phyloP scores from a whole-genome alignment of 2,329 filamentous ascomycete species.

The Scortechinia acanthostroma region DNA sequence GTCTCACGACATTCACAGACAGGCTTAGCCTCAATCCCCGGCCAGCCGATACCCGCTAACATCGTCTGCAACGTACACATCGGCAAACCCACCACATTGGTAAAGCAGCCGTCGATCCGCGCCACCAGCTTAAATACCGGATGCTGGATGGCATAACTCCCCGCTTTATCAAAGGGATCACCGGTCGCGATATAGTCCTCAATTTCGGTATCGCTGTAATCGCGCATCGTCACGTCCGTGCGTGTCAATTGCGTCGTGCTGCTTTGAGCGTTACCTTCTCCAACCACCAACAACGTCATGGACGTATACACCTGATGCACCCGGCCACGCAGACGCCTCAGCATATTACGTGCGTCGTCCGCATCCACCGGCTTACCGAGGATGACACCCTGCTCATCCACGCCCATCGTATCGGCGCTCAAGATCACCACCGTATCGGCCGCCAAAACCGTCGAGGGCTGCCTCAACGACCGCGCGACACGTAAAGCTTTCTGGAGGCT shows the following conservation, averaged over 20 bases:
- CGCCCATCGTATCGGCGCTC: not conserved
- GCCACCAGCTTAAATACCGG: not conserved
- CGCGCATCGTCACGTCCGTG: not conserved
- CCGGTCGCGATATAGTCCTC: not conserved
- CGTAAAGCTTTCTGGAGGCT: not conserved
- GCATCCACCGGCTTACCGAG: not conserved
- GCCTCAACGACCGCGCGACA: not conserved
- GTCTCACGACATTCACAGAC: too few relatives aligned
- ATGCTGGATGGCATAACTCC: not conserved
- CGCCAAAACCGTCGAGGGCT: not conserved
- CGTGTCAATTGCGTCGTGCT: not conserved
- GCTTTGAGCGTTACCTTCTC: not conserved
- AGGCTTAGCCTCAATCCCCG: too few relatives aligned
- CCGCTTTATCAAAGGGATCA: not conserved
- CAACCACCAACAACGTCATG: not conserved
- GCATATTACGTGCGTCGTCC: not conserved
- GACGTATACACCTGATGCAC: not conserved
- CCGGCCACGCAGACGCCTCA: not conserved
- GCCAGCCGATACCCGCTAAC: too few relatives aligned
- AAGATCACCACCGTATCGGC: not conserved
- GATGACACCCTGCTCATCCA: too few relatives aligned
- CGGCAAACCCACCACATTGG: not conserved
- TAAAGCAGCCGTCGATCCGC: not conserved
- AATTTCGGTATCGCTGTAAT: not conserved
- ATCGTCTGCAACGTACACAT: too few relatives aligned